Percentiles rank a stretch among this genome's conserved stretches.
phyloP scores from a whole-genome alignment of 1,284 basidiomycete species.

The Vanrija pseudolonga region DNA sequence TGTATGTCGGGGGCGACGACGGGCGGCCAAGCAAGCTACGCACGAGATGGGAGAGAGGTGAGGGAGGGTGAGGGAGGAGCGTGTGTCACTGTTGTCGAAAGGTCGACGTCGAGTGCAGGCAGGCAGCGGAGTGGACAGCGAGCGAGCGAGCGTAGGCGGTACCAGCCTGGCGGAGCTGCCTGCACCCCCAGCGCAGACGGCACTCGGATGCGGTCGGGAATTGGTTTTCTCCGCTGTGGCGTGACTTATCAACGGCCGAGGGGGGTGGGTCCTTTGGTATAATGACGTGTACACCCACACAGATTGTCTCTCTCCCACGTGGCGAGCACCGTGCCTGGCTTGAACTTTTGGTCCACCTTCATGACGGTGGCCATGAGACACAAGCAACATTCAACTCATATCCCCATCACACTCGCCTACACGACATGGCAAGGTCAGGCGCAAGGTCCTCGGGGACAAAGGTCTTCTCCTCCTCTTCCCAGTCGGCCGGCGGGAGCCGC shows the following conservation, averaged over 20 bases:
- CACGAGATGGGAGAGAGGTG: slow-evolving; percentile 2
- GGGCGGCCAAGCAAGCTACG: not conserved
- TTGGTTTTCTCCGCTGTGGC: not conserved
- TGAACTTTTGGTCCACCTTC: slow-evolving; percentile 6
- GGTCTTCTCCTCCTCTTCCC: slow-evolving; percentile 25
- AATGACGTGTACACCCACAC: too few relatives aligned
- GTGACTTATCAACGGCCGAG: too few relatives aligned
- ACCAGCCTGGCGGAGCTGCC: too few relatives aligned
- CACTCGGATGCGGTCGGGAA: too few relatives aligned
- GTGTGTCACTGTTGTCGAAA: not conserved
- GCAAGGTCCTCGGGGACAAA: not conserved
- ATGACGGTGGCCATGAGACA: not conserved
- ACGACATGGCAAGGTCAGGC: not conserved
- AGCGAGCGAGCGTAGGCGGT: not conserved
- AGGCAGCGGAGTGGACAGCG: not conserved
- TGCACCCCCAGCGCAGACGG: too few relatives aligned
- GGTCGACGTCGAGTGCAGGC: too few relatives aligned
- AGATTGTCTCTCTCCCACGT: not conserved
- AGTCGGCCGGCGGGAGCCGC: not conserved
- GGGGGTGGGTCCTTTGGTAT: not conserved
- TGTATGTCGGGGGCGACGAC: not conserved
- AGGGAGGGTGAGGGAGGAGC: not conserved
- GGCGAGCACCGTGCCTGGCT: not conserved
- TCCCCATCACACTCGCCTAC: not conserved
- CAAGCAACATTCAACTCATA: too few relatives aligned